phyloP scores from a whole-genome alignment of 495 filamentous ascomycete genomes.

The Pyrenopolyporus hunteri region DNA sequence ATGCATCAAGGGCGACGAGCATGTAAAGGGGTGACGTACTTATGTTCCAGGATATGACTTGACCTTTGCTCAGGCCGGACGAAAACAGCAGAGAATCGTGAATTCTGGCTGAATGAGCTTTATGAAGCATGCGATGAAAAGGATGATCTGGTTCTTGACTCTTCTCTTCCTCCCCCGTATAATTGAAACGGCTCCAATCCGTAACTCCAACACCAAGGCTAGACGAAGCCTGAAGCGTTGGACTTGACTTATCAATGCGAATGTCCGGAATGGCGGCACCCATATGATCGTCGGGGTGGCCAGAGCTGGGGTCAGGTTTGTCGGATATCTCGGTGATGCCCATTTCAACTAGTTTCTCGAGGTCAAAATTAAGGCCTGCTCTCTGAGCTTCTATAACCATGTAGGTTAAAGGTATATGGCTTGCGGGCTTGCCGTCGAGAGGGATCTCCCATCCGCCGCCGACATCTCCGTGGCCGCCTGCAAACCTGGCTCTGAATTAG shows the following conservation, averaged over 20 bases:
- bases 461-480: constrained; percentile 81
- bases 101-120: constrained; percentile 66
- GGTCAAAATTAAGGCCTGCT: constrained; percentile 75
- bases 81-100: constrained; percentile 78
- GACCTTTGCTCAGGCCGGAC: constrained; percentile 62
- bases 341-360: constrained; percentile 68
- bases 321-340: constrained; percentile 57
- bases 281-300: neutral
- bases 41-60: constrained; percentile 75
- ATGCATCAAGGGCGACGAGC: neutral
- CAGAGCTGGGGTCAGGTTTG: constrained; percentile 3
- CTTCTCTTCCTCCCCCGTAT: constrained; percentile 22
- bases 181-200: constrained; percentile 32
- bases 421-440: constrained; percentile 63
- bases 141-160: constrained; percentile 33
- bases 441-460: constrained; percentile 80
- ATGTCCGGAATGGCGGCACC: constrained; percentile 43
- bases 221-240: constrained; percentile 22
- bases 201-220: neutral
- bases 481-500: constrained; percentile 54
- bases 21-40: constrained; percentile 41
- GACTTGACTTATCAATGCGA: constrained; percentile 43
- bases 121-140: constrained; percentile 61
- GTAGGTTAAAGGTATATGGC: constrained; percentile 79
- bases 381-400: constrained; percentile 81